Evolutionary conservation across 225 moss, liverwort and hornwort genomes (phyloP).

Genomic region (Polytrichum commune): DNA sequence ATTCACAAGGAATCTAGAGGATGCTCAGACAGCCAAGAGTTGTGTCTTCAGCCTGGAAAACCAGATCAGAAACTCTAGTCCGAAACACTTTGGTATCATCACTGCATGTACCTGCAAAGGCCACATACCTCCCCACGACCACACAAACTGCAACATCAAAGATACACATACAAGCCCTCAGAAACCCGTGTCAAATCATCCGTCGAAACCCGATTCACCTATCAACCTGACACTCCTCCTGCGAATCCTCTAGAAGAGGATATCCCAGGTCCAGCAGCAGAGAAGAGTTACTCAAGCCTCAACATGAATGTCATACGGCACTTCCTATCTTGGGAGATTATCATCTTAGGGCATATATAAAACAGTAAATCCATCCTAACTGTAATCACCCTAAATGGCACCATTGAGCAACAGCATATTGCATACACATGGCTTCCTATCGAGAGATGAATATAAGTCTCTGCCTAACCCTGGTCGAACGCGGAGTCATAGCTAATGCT

Average conservation of each 20-base stretch:
- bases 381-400: conserved; percentile 54
- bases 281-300: conserved; percentile 16
- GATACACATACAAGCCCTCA: conserved; percentile 27
- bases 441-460: conserved; percentile 31
- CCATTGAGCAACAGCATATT: conserved; percentile 22
- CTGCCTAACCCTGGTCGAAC: conserved; percentile 54
- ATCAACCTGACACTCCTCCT: conserved; percentile 39
- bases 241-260: background rate
- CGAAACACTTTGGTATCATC: conserved; percentile 22
- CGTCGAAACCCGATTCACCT: conserved; percentile 21
- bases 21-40: conserved; percentile 15
- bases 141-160: no score
- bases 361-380: background rate
- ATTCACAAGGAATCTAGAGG: background rate
- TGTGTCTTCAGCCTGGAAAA: conserved; percentile 7
- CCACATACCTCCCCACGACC: no score
- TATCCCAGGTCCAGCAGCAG: conserved; percentile 23
- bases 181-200: conserved; percentile 73
- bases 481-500: conserved; percentile 35
- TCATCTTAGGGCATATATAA: conserved; percentile 21
- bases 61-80: conserved; percentile 20
- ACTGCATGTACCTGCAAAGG: background rate
- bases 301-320: conserved; percentile 56
- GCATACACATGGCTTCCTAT: conserved; percentile 62
- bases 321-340: conserved; percentile 73